phyloP scores from a whole-genome alignment of 208 protist genomes.

The Sergeia podlipaevii region DNA sequence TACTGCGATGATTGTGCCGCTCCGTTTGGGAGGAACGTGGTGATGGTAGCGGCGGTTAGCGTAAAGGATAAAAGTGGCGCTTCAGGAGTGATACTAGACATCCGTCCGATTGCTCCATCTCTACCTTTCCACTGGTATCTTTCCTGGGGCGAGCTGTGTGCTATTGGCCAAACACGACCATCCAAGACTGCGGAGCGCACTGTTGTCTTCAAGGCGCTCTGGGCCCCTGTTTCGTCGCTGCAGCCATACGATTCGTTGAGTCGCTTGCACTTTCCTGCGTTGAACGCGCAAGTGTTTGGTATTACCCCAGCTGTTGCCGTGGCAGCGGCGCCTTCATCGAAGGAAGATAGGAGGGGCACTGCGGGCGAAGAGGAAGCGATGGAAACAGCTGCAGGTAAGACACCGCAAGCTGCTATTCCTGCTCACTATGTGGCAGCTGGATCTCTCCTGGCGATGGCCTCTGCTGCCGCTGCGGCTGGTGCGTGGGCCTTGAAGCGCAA shows the following conservation, averaged over 20 bases:
- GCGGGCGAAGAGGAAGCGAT: no score
- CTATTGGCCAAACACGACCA: conserved; percentile 27
- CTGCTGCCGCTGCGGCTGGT: no score
- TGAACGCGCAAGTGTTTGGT: conserved; percentile 11
- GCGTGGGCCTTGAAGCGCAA: no score
- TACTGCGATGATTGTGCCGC: not conserved
- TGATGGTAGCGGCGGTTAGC: conserved; percentile 22
- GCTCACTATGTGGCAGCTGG: no score
- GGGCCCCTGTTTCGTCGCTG: conserved; percentile 16
- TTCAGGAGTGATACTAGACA: conserved; percentile 23
- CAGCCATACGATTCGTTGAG: conserved; percentile 25
- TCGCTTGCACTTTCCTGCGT: conserved; percentile 20
- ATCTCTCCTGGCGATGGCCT: no score
- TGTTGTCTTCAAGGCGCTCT: conserved; percentile 25
- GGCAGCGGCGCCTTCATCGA: not conserved
- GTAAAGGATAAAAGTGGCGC: not conserved
- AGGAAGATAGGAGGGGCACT: no score
- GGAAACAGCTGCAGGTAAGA: no score
- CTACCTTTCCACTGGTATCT: conserved; percentile 42
- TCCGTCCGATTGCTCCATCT: conserved; percentile 23
- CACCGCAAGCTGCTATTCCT: no score
- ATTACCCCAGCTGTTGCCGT: not conserved
- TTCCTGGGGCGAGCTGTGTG: conserved; percentile 37
- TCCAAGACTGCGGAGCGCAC: not conserved
- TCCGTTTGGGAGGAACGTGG: conserved; percentile 9